Percentiles rank a stretch among this genome's conserved stretches.
phyloP scores from a whole-genome alignment of 2,329 filamentous ascomycete genomes.

The Sporothrix euskadiensis region DNA sequence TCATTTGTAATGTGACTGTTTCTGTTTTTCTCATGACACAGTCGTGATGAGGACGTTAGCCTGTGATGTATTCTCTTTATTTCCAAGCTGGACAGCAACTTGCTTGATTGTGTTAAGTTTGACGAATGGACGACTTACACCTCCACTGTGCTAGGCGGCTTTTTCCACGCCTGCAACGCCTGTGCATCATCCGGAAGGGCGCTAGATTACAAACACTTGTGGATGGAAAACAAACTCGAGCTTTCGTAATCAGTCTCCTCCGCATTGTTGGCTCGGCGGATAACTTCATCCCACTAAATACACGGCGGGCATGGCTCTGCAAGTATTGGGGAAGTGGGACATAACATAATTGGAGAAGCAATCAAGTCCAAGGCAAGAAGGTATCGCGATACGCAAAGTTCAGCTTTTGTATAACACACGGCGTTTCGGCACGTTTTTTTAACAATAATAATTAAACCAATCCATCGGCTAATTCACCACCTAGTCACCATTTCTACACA shows the following conservation, averaged over 20 bases:
- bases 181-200: conserved; percentile 8
- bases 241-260: neutral
- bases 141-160: neutral
- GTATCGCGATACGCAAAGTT: neutral
- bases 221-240: neutral
- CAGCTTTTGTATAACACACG: neutral
- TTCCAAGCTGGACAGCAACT: neutral
- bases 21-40: neutral
- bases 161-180: neutral
- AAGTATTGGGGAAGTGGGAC: neutral
- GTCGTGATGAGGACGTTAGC: neutral
- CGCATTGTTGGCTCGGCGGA: neutral
- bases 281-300: conserved; percentile 17
- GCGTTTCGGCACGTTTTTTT: neutral
- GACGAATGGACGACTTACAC: neutral
- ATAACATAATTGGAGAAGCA: neutral
- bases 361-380: neutral
- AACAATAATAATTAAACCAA: neutral
- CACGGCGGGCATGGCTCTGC: neutral
- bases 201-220: conserved; percentile 2
- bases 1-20: neutral
- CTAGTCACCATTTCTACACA: too few relatives aligned
- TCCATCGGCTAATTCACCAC: neutral
- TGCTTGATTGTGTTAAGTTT: neutral
- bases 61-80: neutral